Evolutionary conservation across 2,329 filamentous ascomycete genomes (phyloP).

Genomic region (Trichoderma sp.): DNA sequence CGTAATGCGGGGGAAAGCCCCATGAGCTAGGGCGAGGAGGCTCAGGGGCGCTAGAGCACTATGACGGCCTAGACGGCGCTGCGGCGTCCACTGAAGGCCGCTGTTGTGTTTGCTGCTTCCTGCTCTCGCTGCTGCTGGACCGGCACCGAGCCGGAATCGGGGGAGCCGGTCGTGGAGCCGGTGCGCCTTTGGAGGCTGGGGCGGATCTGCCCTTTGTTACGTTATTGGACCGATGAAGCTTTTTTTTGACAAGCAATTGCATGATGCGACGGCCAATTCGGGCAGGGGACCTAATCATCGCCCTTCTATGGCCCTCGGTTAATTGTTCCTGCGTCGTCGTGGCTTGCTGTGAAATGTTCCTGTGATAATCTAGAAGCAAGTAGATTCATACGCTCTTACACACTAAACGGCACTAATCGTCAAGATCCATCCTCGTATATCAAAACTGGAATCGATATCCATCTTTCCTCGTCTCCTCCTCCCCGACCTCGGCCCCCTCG

Average conservation of each 20-base stretch:
- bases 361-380: neutral
- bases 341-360: neutral
- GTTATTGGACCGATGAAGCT: neutral
- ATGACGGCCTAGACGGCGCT: neutral
- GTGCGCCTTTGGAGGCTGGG: neutral
- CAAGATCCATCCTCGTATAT: neutral
- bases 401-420: neutral
- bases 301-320: neutral
- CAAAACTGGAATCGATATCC: neutral
- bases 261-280: neutral
- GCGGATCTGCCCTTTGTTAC: neutral
- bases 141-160: slow-evolving; percentile 3
- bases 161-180: neutral
- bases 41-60: neutral
- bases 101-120: no score
- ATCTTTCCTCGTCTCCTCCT: neutral
- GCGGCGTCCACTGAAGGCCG: neutral
- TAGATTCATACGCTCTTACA: neutral
- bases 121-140: neutral
- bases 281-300: slow-evolving; percentile 19
- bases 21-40: neutral
- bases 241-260: neutral
- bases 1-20: slow-evolving; percentile 9
- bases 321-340: neutral
- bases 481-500: slow-evolving; percentile 16